Evolutionary conservation across 345 rosid genomes (phyloP), one percentile per base, ranked within the genome.

Genomic region (Noccaea caerulescens): DNA sequence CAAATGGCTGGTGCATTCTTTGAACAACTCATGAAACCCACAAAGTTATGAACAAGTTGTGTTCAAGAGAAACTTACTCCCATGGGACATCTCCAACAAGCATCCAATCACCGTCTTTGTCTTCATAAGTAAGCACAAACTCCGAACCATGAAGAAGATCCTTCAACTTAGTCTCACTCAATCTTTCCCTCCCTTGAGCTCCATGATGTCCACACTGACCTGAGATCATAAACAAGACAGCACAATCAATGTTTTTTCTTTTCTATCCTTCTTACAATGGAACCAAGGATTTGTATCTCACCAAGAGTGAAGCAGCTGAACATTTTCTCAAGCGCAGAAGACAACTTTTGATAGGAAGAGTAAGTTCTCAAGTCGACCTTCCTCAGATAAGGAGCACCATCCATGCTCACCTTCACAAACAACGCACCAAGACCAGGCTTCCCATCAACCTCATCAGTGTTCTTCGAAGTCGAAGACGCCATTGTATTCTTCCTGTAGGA

Each of bases 1-100:
- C 61, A 23, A 10, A 38, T 23, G 58, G 23, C 36, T 62, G 13
- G 13, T 2, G 5, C 39, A 4, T 30, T 16, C 32, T 49, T 1
- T 20, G 23, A 20, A 25, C 23, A 23, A 25, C 12, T n/a, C 39
- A 39, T 8, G 9, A 23, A 20, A 37, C 8, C n/a, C 14, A 14
- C n/a, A 64, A n/a, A 54, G 44, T 16, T 30, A 54, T 1, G 7
- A 25, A 54, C 18, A 46, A 6, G 0, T 4, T 23, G 20, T 57
- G 63, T 43, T 51, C 3, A 60, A 56, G 55, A 64, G 64, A 77
- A 73, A 74, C 96, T 86, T 84, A 92, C 98, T 80, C 89, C 98
- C 98, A 92, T 3, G 98, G 98, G n/a, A 92, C 98, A 86, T 92
- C 96, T 18, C 98, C 98, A 13, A 92, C 97, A 4, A 92, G 96